These are phyloP conservation scores for Rhamnella rubrinervis DNA, from an alignment of 331 rosid species.

Conservation along the genomic window DNA sequence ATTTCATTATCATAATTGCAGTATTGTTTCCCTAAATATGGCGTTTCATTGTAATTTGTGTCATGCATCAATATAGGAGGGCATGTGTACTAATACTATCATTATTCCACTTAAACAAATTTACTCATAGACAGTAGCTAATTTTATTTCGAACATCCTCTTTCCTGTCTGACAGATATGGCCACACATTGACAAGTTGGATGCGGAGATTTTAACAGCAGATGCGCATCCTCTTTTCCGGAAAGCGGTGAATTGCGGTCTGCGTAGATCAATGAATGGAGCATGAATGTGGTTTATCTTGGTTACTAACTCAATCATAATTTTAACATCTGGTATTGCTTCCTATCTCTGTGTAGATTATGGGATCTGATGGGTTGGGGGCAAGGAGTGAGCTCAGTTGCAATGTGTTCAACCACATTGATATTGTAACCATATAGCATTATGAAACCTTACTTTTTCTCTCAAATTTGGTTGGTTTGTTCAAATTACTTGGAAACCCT, in stretches of 20 bases:
- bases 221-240: slow-evolving; percentile 64
- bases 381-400: slow-evolving; percentile 1
- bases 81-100: no score
- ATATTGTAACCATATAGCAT: background rate
- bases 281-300: slow-evolving; percentile 27
- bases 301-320: background rate
- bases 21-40: no score
- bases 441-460: background rate
- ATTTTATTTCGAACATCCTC: background rate
- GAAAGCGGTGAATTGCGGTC: slow-evolving; percentile 67
- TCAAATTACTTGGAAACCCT: no score
- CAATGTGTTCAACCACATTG: no score
- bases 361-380: background rate
- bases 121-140: background rate
- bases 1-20: no score
- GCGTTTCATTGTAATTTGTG: no score
- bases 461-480: no score
- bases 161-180: slow-evolving; percentile 65
- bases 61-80: no score
- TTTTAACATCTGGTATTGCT: background rate
- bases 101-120: no score
- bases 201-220: slow-evolving; percentile 63
- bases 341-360: background rate
- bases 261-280: slow-evolving; percentile 48
- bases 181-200: slow-evolving; percentile 85